These are phyloP conservation scores for Trichoderma koningiopsis DNA, from an alignment of 2,329 filamentous ascomycete species.

Conservation along the genomic window DNA sequence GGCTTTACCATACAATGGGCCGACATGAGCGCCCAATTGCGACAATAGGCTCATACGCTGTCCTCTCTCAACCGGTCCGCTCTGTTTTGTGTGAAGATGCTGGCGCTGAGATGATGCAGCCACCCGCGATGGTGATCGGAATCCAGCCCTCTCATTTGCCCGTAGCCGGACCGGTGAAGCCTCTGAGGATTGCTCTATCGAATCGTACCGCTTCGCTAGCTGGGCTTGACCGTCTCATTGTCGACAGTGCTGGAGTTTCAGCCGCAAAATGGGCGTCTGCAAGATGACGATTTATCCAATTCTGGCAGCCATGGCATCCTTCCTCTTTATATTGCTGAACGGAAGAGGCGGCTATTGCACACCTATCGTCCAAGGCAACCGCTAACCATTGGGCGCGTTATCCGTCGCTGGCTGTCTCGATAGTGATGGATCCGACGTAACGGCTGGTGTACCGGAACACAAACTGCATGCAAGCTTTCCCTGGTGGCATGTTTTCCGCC, in stretches of 20 bases:
- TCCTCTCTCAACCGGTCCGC: constrained; percentile 15
- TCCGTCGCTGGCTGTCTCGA: background rate
- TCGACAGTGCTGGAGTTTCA: background rate
- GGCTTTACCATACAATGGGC: background rate
- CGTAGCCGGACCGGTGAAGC: constrained; percentile 25
- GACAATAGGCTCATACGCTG: constrained; percentile 8
- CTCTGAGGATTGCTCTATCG: constrained; percentile 18
- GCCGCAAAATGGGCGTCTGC: constrained; percentile 13
- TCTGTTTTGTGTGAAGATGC: background rate
- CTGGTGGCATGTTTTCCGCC: constrained; percentile 14
- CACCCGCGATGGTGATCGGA: constrained; percentile 23
- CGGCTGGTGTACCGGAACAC: constrained; percentile 20
- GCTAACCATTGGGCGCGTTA: constrained; percentile 1
- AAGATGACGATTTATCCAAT: constrained; percentile 17
- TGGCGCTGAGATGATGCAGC: constrained; percentile 27
- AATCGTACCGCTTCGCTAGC: background rate
- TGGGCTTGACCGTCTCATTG: background rate
- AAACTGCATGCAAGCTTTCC: constrained; percentile 13
- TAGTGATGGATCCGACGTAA: constrained; percentile 21
- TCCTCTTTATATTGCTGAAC: background rate
- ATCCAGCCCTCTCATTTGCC: constrained; percentile 24
- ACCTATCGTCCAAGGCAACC: background rate
- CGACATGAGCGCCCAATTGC: constrained; percentile 13
- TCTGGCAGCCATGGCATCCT: constrained; percentile 13
- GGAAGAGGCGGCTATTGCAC: constrained; percentile 23